These are phyloP conservation scores for Gossypium rotundifolium DNA, from an alignment of 345 rosid genomes.

Conservation along the genomic window DNA sequence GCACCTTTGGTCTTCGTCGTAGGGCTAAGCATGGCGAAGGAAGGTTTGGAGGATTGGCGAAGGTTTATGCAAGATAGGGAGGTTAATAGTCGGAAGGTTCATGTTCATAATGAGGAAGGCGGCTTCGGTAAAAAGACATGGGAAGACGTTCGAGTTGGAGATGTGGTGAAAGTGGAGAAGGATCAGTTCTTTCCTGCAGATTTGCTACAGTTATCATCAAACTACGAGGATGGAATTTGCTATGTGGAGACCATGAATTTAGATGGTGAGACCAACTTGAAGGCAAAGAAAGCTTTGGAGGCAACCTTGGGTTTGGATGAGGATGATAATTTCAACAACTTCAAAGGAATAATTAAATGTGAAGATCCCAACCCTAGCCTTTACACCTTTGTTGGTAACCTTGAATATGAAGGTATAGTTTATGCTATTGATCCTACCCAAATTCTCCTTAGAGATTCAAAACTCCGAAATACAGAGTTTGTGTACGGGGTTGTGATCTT, in stretches of 20 bases:
- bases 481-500: slow-evolving; percentile 78
- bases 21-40: slow-evolving; percentile 92
- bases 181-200: slow-evolving; percentile 95
- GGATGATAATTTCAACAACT: slow-evolving; percentile 55
- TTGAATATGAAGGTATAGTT: slow-evolving; percentile 55
- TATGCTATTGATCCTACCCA: slow-evolving; percentile 77
- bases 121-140: slow-evolving; percentile 52
- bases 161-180: slow-evolving; percentile 76
- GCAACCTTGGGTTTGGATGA: slow-evolving; percentile 55
- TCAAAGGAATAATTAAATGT: slow-evolving; percentile 57
- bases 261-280: slow-evolving; percentile 95
- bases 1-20: slow-evolving; percentile 82
- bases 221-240: slow-evolving; percentile 90
- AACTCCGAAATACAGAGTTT: slow-evolving; percentile 77
- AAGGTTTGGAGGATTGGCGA: slow-evolving; percentile 92
- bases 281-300: slow-evolving; percentile 77
- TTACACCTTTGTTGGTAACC: slow-evolving; percentile 79
- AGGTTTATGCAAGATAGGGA: slow-evolving; percentile 88
- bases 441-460: slow-evolving; percentile 93
- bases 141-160: slow-evolving; percentile 78
- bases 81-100: slow-evolving; percentile 66
- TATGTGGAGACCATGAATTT: slow-evolving; percentile 99
- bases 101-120: slow-evolving; percentile 53
- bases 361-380: slow-evolving; percentile 96
- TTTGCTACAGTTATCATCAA: slow-evolving; percentile 71